A percentile compares a stretch with the other conserved stretches of the same genome.
Conservation (phyloP, 139 green algal species). For the Desmodesmus armatus region DNA sequence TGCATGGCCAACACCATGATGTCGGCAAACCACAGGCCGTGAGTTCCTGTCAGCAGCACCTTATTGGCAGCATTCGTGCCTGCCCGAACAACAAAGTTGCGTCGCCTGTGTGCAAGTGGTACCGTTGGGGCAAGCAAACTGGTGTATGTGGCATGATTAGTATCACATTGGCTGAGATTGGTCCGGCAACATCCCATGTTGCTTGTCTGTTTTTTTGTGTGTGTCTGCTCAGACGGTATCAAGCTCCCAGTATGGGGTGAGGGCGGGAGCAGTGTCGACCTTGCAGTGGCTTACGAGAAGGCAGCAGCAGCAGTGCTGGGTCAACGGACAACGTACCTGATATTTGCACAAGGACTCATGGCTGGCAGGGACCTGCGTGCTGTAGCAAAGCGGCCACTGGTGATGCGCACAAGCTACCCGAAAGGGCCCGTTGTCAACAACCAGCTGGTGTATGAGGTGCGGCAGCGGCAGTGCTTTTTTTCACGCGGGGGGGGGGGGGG, state of each 20-base stretch:
- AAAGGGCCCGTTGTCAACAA: not conserved
- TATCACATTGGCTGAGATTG: too few species aligned
- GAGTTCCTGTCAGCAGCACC: too few species aligned
- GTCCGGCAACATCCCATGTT: not conserved
- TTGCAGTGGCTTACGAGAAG: conserved; percentile 37
- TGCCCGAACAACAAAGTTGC: too few species aligned
- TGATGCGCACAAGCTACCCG: conserved; percentile 12
- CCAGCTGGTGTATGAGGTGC: conserved; percentile 48
- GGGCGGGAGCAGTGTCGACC: not conserved
- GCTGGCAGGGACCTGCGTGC: conserved; percentile 18
- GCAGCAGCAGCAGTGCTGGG: conserved; percentile 32
- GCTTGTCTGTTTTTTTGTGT: not conserved
- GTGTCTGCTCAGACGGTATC: not conserved
- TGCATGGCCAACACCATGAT: too few species aligned
- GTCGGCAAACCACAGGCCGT: too few species aligned
- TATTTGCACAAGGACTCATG: conserved; percentile 26
- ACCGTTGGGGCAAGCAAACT: too few species aligned
- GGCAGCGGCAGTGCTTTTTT: too few species aligned
- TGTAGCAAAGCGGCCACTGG: conserved; percentile 20
- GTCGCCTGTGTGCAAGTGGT: too few species aligned
- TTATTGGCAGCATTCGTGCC: too few species aligned
- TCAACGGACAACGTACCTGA: not conserved
- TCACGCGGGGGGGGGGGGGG: too few species aligned
- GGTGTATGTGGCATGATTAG: too few species aligned
- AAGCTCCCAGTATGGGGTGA: conserved; percentile 31